Evolutionary conservation across 495 filamentous ascomycete genomes (phyloP).

Genomic region (Mycothermus thermophilus): DNA sequence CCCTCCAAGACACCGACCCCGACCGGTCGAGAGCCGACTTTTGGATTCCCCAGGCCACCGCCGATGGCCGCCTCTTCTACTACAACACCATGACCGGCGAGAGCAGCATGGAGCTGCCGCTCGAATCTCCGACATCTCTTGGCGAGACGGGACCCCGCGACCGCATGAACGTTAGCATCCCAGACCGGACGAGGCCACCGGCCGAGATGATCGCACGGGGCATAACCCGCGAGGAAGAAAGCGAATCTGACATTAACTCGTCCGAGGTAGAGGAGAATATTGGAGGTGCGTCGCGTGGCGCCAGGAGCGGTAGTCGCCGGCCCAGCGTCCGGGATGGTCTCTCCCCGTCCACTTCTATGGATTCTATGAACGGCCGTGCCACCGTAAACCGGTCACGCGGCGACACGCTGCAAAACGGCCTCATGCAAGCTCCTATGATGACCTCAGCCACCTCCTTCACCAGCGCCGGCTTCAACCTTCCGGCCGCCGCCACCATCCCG

Average conservation of each 20-base stretch:
- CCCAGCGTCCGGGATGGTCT: slow-evolving; percentile 57
- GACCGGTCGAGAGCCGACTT: slow-evolving; percentile 83
- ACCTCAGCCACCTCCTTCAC: slow-evolving; percentile 55
- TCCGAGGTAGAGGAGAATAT: slow-evolving; percentile 64
- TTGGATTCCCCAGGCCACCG: slow-evolving; percentile 96
- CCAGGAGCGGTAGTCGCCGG: no score
- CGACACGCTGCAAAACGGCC: slow-evolving; percentile 36
- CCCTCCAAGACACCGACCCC: slow-evolving; percentile 52
- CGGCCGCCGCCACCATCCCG: slow-evolving; percentile 48
- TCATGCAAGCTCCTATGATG: slow-evolving; percentile 38
- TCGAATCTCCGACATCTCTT: slow-evolving; percentile 72
- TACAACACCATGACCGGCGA: slow-evolving; percentile 94
- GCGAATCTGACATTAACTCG: slow-evolving; percentile 62
- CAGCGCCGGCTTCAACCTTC: slow-evolving; percentile 41
- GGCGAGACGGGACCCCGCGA: slow-evolving; percentile 79
- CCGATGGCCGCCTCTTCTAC: slow-evolving; percentile 88
- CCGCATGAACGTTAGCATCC: slow-evolving; percentile 72
- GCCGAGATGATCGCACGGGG: slow-evolving; percentile 85
- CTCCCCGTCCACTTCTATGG: slow-evolving; percentile 83
- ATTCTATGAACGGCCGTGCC: slow-evolving; percentile 56
- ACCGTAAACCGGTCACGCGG: slow-evolving; percentile 31
- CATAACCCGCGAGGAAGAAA: slow-evolving; percentile 69
- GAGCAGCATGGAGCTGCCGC: slow-evolving; percentile 81
- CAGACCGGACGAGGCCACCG: slow-evolving; percentile 80
- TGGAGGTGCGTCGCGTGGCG: slow-evolving; percentile 33